Conservation (phyloP, 192 early-diverging fungal species). For the Oehlia diaphana region DNA sequence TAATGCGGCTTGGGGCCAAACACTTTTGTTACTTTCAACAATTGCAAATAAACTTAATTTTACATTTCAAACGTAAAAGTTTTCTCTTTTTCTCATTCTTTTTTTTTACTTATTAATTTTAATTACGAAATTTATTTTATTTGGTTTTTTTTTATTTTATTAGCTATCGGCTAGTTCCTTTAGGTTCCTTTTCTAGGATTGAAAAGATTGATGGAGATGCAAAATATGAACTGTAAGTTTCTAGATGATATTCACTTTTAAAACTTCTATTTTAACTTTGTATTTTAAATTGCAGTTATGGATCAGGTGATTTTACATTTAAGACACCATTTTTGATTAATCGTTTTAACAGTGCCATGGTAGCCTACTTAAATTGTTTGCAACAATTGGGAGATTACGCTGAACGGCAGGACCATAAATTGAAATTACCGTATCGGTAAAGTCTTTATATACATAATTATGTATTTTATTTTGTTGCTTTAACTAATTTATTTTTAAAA, state of each 20-base stretch:
- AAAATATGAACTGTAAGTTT: slow-evolving; percentile 75
- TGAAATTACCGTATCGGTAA: slow-evolving; percentile 83
- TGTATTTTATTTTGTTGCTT: neutral
- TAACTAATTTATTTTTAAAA: neutral
- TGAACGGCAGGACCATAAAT: slow-evolving; percentile 65
- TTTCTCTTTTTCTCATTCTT: neutral
- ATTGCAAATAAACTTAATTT: slow-evolving; percentile 83
- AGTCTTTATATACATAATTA: neutral
- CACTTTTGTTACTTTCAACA: slow-evolving; percentile 81
- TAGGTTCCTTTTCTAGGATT: slow-evolving; percentile 90
- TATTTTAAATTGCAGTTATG: slow-evolving; percentile 55
- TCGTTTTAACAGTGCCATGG: slow-evolving; percentile 86
- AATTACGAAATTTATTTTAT: too few species aligned
- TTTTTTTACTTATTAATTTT: neutral
- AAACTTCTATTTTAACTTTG: neutral
- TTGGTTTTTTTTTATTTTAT: neutral
- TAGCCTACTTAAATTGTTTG: slow-evolving; percentile 86
- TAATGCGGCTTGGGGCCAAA: slow-evolving; percentile 95
- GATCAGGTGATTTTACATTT: slow-evolving; percentile 78
- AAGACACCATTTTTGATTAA: slow-evolving; percentile 79
- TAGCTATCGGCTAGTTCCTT: slow-evolving; percentile 81
- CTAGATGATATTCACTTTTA: neutral
- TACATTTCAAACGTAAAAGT: slow-evolving; percentile 67
- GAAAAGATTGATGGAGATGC: slow-evolving; percentile 80
- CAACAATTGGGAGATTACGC: slow-evolving; percentile 86